Evolutionary conservation across 1,284 basidiomycete genomes (phyloP).

Genomic region (Trametes polyzona): DNA sequence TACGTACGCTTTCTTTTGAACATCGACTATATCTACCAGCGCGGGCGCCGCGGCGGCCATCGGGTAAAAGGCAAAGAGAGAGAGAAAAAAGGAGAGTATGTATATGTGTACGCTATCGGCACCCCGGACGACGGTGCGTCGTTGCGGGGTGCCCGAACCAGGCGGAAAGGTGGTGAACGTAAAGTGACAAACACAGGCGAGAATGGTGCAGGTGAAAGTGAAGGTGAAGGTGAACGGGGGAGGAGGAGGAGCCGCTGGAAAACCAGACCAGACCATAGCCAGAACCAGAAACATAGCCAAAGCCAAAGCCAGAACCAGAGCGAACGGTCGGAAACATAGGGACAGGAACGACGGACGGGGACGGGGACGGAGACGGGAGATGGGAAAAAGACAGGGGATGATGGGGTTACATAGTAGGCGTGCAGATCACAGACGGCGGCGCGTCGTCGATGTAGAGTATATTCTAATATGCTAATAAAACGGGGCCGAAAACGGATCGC

Average conservation of each 20-base stretch:
- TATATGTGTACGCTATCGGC: constrained; percentile 1
- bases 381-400: no score
- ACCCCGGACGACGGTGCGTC: constrained; percentile 6
- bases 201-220: no score
- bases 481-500: not conserved
- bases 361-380: not conserved
- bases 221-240: not conserved
- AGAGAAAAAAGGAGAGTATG: not conserved
- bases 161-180: no score
- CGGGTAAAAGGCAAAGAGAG: not conserved
- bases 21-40: no score
- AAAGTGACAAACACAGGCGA: no score
- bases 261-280: not conserved
- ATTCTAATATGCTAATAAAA: constrained; percentile 25
- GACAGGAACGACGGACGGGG: no score
- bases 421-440: constrained; percentile 22
- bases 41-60: no score
- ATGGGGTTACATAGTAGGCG: constrained; percentile 23
- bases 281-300: not conserved
- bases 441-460: constrained; percentile 19
- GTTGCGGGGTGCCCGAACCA: no score
- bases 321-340: no score
- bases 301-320: not conserved
- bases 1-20: no score
- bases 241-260: not conserved